These are phyloP conservation scores for Metschnikowia orientalis DNA, from an alignment of 805 yeast genomes.

Conservation along the genomic window DNA sequence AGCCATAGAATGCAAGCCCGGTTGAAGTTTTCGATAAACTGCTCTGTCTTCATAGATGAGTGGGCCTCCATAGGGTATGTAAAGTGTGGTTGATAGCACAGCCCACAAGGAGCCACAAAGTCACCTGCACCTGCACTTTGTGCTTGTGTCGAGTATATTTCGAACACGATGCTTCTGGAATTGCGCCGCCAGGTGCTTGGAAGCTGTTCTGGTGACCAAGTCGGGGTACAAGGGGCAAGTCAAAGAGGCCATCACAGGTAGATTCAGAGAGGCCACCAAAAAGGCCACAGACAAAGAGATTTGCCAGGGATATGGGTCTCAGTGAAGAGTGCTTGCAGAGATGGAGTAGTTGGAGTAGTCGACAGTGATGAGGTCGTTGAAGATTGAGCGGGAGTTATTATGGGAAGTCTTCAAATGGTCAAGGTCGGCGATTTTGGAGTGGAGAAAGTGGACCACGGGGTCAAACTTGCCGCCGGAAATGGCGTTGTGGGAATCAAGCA, in stretches of 20 bases:
- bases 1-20: constrained; percentile 5
- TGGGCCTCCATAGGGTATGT: background rate
- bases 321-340: constrained; percentile 31
- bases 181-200: too few species aligned
- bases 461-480: constrained; percentile 38
- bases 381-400: constrained; percentile 13
- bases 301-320: background rate
- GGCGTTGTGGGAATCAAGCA: constrained; percentile 43
- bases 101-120: too few species aligned
- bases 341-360: constrained; percentile 42
- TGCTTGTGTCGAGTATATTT: too few species aligned
- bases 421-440: constrained; percentile 33
- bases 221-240: too few species aligned
- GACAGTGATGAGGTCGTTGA: constrained; percentile 38
- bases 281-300: background rate
- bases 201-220: too few species aligned
- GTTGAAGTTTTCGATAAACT: background rate
- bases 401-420: constrained; percentile 22
- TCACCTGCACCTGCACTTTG: too few species aligned
- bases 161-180: too few species aligned
- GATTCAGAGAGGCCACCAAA: background rate
- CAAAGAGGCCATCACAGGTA: too few species aligned
- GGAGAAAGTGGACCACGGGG: constrained; percentile 42
- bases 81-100: background rate
- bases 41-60: background rate